Conservation (phyloP, 2,329 filamentous ascomycete genomes). For the Dryadomyces quercivorus region DNA sequence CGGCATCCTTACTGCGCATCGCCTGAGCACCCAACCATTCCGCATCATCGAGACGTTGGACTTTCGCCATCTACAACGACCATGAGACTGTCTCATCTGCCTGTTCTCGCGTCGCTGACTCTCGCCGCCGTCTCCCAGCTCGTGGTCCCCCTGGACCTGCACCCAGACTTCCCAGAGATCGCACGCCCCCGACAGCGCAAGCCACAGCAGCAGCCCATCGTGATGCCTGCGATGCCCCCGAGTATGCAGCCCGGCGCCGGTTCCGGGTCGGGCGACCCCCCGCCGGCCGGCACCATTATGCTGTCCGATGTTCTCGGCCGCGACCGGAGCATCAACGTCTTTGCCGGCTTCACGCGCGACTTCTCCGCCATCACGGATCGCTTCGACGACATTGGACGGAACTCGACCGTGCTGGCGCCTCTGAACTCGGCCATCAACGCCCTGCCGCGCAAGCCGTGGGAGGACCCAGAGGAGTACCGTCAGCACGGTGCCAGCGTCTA, state of each 20-base stretch:
- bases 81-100: slow-evolving; percentile 7
- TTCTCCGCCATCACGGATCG: slow-evolving; percentile 56
- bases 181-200: background rate
- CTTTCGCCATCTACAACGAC: background rate
- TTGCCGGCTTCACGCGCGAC: slow-evolving; percentile 69
- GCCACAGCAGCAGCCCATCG: slow-evolving; percentile 1
- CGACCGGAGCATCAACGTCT: slow-evolving; percentile 69
- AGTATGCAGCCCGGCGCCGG: background rate
- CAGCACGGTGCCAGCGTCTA: slow-evolving; percentile 59
- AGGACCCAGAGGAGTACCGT: slow-evolving; percentile 60
- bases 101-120: slow-evolving; percentile 9
- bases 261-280: slow-evolving; percentile 1
- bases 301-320: slow-evolving; percentile 77
- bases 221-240: slow-evolving; percentile 14
- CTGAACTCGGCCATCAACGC: slow-evolving; percentile 68
- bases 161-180: background rate
- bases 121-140: slow-evolving; percentile 9
- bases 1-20: too few relatives aligned
- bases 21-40: background rate
- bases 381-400: slow-evolving; percentile 51
- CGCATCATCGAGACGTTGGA: background rate
- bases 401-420: slow-evolving; percentile 80
- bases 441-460: slow-evolving; percentile 80
- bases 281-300: slow-evolving; percentile 37
- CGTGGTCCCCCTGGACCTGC: slow-evolving; percentile 3